Evolutionary conservation across 2,329 filamentous ascomycete species (phyloP).

Genomic region (Fusarium azukiicola): DNA sequence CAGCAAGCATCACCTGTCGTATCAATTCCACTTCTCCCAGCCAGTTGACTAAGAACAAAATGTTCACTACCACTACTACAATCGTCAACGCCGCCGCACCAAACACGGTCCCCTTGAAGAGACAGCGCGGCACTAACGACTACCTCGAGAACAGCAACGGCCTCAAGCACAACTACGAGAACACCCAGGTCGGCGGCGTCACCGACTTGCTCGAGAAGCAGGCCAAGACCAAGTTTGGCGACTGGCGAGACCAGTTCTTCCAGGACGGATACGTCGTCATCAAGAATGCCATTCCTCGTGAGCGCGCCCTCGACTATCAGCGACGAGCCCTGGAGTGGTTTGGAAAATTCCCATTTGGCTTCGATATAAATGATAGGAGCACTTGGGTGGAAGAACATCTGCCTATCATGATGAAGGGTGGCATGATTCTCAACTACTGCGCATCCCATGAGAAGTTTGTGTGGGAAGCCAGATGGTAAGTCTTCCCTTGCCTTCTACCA

Average conservation of each 20-base stretch:
- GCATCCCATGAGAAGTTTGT: slow-evolving; percentile 70
- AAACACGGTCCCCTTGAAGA: too few relatives aligned
- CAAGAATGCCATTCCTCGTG: slow-evolving; percentile 28
- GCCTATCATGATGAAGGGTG: slow-evolving; percentile 60
- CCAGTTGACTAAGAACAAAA: too few relatives aligned
- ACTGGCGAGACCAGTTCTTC: slow-evolving; percentile 30
- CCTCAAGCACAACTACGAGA: too few relatives aligned
- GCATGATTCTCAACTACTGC: slow-evolving; percentile 69
- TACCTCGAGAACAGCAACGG: too few relatives aligned
- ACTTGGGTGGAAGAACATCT: slow-evolving; percentile 23
- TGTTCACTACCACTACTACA: too few relatives aligned
- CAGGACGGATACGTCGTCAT: slow-evolving; percentile 24
- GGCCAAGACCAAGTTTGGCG: slow-evolving; percentile 1
- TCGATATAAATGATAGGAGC: slow-evolving; percentile 22
- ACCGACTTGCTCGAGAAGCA: too few relatives aligned
- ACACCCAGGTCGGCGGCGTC: too few relatives aligned
- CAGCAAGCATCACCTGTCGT: too few relatives aligned
- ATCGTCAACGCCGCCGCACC: too few relatives aligned
- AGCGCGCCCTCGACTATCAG: slow-evolving; percentile 7
- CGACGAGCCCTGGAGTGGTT: background rate
- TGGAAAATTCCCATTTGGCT: slow-evolving; percentile 16
- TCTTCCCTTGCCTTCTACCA: too few relatives aligned
- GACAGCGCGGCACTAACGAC: too few relatives aligned
- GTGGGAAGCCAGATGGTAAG: slow-evolving; percentile 59
- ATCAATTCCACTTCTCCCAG: too few relatives aligned